Evolutionary conservation across 768 basidiomycete genomes (phyloP), one percentile per base, ranked within the genome.

Genomic region (Paxillus rubicundulus): DNA sequence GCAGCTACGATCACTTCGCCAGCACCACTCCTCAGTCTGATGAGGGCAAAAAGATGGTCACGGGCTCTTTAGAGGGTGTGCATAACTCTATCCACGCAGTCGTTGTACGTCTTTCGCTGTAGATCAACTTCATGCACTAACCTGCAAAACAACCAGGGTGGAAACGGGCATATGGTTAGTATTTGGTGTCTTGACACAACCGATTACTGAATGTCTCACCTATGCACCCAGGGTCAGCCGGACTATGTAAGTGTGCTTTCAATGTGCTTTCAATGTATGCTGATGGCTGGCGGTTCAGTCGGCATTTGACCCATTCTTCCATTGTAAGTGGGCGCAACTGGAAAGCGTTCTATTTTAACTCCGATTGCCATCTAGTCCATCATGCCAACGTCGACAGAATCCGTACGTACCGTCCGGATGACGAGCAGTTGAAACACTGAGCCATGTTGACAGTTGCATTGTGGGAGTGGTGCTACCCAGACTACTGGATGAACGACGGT

Each of bases 1-100:
- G 17, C 20, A 67, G 66, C 28, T 67, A 66, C 43, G 65, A 68
- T 18, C 57, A 64, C 9, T 69, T 67, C 34, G 65, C 66, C n/a
- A 67, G 68, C 51, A 53, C 54, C 4, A 47, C 20, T 4, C 51
- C 56, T n/a, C 50, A 59, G n/a, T 66, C 67, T 14, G 52, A 53
- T 5, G 45, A 56, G 20, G 51, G 27, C 6, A 54, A 54, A 27
- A 50, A 54, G 9, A 24, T 21, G 24, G 54, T 49, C 48, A 38
- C 18, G 1, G 64, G 58, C 5, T 66, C 65, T 21, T 42, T 69
- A n/a, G 66, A 68, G 38, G 47, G 46, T 2, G 52, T 64, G 9
- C 64, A 65, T 17, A 64, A 64, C n/a, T 17, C 34, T 16, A 42
- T 65, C 41, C 64, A 65, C 34, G 37, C n/a, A 14, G 41, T 47